Evolutionary conservation across 2,329 filamentous ascomycete genomes (phyloP), one percentile per base, ranked within the genome.

Genomic region (Talaromyces verruculosus): DNA sequence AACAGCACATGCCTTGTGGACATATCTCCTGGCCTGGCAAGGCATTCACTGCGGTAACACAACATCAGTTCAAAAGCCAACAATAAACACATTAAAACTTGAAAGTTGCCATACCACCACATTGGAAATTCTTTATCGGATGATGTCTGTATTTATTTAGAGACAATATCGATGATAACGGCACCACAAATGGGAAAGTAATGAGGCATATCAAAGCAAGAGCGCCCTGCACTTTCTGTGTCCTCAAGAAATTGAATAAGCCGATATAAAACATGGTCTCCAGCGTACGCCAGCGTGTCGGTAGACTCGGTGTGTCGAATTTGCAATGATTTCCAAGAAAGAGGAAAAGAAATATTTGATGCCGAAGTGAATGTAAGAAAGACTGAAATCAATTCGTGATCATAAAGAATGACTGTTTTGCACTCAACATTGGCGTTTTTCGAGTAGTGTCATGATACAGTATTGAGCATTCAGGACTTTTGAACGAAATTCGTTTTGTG

Each of bases 71-170:
- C 28, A 64, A 7, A 3, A 2, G 17, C 4, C 22, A 28, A 19
- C 17, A 45, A 28, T 15, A 33, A 62, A 53, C 30, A 53, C n/a
- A 1, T 39, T 6, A 17, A 49, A 13, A 37, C 30, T 22, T 33
- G 41, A 17, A 61, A 22, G 22, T 43, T 28, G 17, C 35, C 66
- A 39, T 65, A 67, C 66, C 63, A 25, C 66, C 66, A 60, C 66
- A 67, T 35, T 67, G 66, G 33, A 59, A 49, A 30, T 22, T 17
- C n/a, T 47, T 57, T 11, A 15, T 43, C 6, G 30, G 53, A 43
- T 65, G 63, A 41, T 49, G 59, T 82, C 0, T 70, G 75, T 64
- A 81, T 84, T 63, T 73, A 79, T 1, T 82, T 84, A 68, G 79
- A 86, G 69, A 71, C 74, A 74, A 81, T 64, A 60, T 69, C 73